Percentiles rank a stretch among this genome's conserved stretches.
These are phyloP conservation scores for Tetragonia tetragonoides DNA, from an alignment of 148 eudicot species.

Conservation along the genomic window DNA sequence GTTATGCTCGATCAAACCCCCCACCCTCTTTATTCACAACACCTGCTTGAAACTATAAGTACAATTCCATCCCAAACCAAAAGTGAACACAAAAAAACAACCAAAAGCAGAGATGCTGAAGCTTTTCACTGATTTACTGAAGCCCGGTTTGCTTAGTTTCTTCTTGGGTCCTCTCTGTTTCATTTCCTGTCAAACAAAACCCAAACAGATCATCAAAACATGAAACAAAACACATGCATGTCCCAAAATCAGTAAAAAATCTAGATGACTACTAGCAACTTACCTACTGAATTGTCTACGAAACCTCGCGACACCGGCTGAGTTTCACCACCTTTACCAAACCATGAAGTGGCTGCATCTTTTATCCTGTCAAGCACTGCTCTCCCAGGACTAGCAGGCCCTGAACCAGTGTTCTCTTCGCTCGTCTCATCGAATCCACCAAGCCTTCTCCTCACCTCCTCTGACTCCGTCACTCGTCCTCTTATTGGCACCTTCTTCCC, in stretches of 20 bases:
- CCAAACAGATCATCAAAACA: background rate
- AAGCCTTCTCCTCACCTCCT: slow-evolving; percentile 42
- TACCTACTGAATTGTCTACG: background rate
- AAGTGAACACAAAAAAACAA: too few relatives aligned
- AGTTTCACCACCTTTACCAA: slow-evolving; percentile 40
- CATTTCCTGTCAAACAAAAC: background rate
- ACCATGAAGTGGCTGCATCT: slow-evolving; percentile 48
- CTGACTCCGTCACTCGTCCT: slow-evolving; percentile 61
- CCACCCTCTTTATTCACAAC: too few relatives aligned
- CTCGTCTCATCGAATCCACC: slow-evolving; percentile 32
- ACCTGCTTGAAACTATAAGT: too few relatives aligned
- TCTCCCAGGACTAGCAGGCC: slow-evolving; percentile 28
- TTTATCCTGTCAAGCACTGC: slow-evolving; percentile 46
- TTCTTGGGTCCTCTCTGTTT: too few relatives aligned
- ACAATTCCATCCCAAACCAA: too few relatives aligned
- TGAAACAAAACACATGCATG: background rate
- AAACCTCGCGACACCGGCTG: slow-evolving; percentile 16
- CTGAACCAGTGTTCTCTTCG: slow-evolving; percentile 21
- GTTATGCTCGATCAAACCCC: too few relatives aligned
- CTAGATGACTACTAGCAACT: background rate
- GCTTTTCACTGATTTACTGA: too few relatives aligned
- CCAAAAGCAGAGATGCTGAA: too few relatives aligned
- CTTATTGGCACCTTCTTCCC: slow-evolving; percentile 21
- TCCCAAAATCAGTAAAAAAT: too few relatives aligned
- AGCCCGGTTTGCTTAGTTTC: too few relatives aligned